Base-by-base conservation (phyloP, 148 eudicot species). In the Simmondsia chinensis region DNA sequence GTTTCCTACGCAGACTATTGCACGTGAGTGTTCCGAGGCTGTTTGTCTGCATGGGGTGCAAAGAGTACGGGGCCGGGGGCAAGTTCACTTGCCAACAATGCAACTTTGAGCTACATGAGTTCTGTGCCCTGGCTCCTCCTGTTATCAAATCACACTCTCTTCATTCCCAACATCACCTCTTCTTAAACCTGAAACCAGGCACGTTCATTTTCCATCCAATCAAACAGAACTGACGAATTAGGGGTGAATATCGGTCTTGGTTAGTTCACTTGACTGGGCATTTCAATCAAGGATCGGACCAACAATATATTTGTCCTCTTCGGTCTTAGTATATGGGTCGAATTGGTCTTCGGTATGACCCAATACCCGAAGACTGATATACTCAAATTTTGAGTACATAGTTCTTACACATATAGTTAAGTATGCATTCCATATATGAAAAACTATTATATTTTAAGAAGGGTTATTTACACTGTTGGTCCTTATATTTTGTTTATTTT, bases 91-190 rank as follows among this genome's bases (percentile, higher is more conserved):
- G 95, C 65, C 87, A 69, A 40, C 65, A 64, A 22, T 89, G 95
- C 63, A 79, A 69, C n/a, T 89, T 84, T 28, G 95, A 84, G 73
- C 76, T 89, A 8, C 97, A 84, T 39, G 72, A 78, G 30, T 89
- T 89, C 50, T 89, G 97, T 46, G 97, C 97, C n/a, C 39, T 63
- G 12, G 77, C 93, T n/a, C 97, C 87, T 51, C 75, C 82, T 0
- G 43, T 50, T 33, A 77, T 89, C 27, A 71, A 67, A 35, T 28
- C 45, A 43, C 95, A 89, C 44, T 93, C 93, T 39, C 82, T 89
- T 24, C 97, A 89, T 27, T 56, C 63, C 19, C 97, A 89, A 20
- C 97, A 89, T 48, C 93, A 54, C 22, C 87, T 89, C 11, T 36
- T 67, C 25, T 74, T 89, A 56, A 56, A 59, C 45, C 37, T 85